These are phyloP conservation scores for Helicostylum pulchrum DNA, from an alignment of 192 early-diverging fungal genomes.

Conservation along the genomic window DNA sequence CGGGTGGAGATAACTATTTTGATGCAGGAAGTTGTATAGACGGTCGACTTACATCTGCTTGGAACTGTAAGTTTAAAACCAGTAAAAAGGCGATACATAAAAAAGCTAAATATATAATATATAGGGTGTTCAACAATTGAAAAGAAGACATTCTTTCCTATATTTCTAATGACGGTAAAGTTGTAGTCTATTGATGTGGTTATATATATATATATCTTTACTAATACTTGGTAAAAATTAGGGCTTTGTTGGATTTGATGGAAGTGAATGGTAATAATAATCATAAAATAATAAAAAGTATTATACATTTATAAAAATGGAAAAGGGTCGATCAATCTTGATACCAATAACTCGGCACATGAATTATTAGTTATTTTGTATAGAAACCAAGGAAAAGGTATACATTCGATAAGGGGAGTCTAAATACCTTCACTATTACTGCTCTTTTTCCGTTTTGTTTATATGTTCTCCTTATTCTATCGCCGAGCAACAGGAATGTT, in stretches of 20 bases:
- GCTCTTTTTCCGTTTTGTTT: not conserved
- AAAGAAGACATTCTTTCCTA: constrained; percentile 89
- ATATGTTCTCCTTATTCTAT: not conserved
- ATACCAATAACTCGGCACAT: not conserved
- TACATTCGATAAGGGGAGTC: no score
- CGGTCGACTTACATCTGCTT: constrained; percentile 89
- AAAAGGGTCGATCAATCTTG: not conserved
- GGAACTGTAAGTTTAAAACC: constrained; percentile 56
- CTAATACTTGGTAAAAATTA: not conserved
- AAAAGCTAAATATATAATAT: constrained; percentile 1
- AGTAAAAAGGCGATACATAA: not conserved
- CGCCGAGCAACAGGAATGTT: not conserved
- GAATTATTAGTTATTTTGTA: not conserved
- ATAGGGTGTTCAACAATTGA: constrained; percentile 79
- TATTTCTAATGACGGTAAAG: constrained; percentile 82
- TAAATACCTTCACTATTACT: not conserved
- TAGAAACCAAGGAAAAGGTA: not conserved
- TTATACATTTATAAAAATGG: not conserved
- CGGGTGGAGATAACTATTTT: constrained; percentile 87
- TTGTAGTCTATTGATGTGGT: not conserved
- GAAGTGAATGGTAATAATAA: constrained; percentile 35
- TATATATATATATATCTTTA: not conserved
- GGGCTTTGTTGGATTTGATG: constrained; percentile 77
- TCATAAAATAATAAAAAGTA: not conserved
- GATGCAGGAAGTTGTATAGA: constrained; percentile 96